A percentile compares a stretch with the other conserved stretches of the same genome.
Conservation (phyloP, 2,329 filamentous ascomycete species). For the Ophiostoma montium region DNA sequence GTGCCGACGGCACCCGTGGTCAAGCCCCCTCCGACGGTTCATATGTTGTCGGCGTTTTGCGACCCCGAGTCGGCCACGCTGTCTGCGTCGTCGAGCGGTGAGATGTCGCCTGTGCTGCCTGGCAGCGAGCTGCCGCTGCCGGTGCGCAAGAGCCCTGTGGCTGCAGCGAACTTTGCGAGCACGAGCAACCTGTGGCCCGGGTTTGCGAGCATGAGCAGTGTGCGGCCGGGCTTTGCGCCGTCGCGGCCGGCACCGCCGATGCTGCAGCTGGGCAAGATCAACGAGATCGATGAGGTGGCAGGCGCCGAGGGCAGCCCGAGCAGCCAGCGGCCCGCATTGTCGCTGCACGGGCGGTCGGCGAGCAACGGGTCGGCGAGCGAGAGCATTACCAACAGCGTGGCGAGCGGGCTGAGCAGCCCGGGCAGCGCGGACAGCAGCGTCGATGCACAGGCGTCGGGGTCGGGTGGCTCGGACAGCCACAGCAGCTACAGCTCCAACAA, state of each 20-base stretch:
- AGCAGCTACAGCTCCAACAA: conserved; percentile 5
- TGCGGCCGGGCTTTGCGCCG: conserved; percentile 2
- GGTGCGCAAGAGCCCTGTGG: neutral
- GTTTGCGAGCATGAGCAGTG: conserved; percentile 3
- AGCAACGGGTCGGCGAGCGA: conserved; percentile 11
- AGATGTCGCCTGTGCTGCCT: neutral
- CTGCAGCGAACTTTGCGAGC: neutral
- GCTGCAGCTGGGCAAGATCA: neutral
- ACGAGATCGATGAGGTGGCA: neutral
- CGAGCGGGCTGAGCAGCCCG: conserved; percentile 1
- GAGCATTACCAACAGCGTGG: conserved; percentile 7
- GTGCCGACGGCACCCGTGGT: neutral
- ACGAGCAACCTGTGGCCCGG: neutral
- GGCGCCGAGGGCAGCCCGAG: too few relatives aligned
- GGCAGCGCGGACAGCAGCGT: conserved; percentile 5
- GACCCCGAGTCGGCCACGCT: too few relatives aligned
- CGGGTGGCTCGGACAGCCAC: neutral
- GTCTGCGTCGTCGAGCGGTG: too few relatives aligned
- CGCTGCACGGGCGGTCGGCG: conserved; percentile 11
- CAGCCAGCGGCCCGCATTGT: neutral
- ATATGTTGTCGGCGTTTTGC: too few relatives aligned
- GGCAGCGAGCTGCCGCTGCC: neutral
- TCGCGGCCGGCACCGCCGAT: conserved; percentile 4
- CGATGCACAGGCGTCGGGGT: neutral
- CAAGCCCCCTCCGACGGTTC: neutral